A percentile compares a stretch with the other conserved stretches of the same genome.
These are phyloP conservation scores for Plasmodium billcollinsi DNA, from an alignment of 169 alveolate species.

Conservation along the genomic window DNA sequence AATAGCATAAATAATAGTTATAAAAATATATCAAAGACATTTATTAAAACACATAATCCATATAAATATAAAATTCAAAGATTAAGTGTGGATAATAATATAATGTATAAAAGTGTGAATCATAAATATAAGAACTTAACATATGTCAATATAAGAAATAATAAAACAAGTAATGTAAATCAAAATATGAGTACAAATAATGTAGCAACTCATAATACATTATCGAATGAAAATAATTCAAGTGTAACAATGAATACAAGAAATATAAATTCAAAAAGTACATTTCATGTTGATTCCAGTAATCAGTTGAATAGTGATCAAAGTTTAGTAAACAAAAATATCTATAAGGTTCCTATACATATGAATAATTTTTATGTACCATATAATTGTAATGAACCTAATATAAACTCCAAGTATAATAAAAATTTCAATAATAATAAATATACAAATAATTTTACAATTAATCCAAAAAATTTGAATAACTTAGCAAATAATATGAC, in stretches of 20 bases:
- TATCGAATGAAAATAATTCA: neutral
- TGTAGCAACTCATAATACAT: too few species aligned
- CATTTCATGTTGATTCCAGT: neutral
- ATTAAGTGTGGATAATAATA: neutral
- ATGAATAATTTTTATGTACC: neutral
- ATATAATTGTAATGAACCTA: neutral
- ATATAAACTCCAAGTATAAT: neutral
- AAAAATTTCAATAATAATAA: conserved; percentile 1
- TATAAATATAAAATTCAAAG: conserved; percentile 7
- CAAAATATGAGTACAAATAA: neutral
- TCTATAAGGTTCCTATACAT: neutral
- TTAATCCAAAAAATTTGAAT: neutral
- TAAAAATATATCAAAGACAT: conserved; percentile 7
- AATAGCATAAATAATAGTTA: neutral
- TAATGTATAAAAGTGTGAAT: conserved; percentile 4
- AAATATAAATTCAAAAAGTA: neutral
- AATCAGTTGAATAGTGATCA: neutral
- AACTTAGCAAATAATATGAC: neutral
- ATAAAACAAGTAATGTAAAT: neutral
- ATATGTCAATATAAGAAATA: conserved; percentile 7
- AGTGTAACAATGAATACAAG: neutral
- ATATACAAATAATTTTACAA: neutral
- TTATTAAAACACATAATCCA: neutral
- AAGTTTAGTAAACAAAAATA: neutral
- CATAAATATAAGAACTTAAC: conserved; percentile 33